These are phyloP conservation scores for Suzukiozyma palmioleophila DNA, from an alignment of 1,139 yeast genomes.

Conservation along the genomic window DNA sequence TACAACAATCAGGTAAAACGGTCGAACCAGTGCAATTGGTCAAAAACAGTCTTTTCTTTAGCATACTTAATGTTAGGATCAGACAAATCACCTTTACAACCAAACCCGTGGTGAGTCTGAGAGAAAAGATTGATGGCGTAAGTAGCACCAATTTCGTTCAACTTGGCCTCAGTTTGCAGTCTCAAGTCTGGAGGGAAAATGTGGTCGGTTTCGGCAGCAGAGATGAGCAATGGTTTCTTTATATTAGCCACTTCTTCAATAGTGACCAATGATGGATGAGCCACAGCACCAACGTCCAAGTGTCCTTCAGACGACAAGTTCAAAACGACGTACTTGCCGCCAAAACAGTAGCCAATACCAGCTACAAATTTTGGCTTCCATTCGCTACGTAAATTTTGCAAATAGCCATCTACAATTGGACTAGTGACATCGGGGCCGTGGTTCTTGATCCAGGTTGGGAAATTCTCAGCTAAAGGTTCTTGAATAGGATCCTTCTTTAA, in stretches of 20 bases:
- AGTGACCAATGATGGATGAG: constrained; percentile 74
- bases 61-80: constrained; percentile 59
- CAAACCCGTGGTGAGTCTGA: constrained; percentile 68
- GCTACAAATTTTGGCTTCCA: constrained; percentile 49
- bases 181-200: constrained; percentile 63
- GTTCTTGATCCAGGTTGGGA: constrained; percentile 46
- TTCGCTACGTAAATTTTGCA: constrained; percentile 39
- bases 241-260: constrained; percentile 61
- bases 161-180: constrained; percentile 52
- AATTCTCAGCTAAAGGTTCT: constrained; percentile 15
- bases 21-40: constrained; percentile 40
- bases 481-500: constrained; percentile 51
- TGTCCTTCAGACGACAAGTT: constrained; percentile 46
- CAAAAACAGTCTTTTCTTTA: constrained; percentile 60
- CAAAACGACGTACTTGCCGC: constrained; percentile 65
- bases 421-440: constrained; percentile 49
- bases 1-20: constrained; percentile 12
- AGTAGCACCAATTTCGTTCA: constrained; percentile 39
- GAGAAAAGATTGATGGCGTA: constrained; percentile 60
- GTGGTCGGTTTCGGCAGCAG: constrained; percentile 68
- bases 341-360: constrained; percentile 79
- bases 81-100: constrained; percentile 68
- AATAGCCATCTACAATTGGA: constrained; percentile 36
- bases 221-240: constrained; percentile 56
- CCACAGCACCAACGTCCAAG: constrained; percentile 61